A percentile compares a stretch with the other conserved stretches of the same genome.
phyloP scores from a whole-genome alignment of 208 protist genomes.

The Trypanosoma boissoni region DNA sequence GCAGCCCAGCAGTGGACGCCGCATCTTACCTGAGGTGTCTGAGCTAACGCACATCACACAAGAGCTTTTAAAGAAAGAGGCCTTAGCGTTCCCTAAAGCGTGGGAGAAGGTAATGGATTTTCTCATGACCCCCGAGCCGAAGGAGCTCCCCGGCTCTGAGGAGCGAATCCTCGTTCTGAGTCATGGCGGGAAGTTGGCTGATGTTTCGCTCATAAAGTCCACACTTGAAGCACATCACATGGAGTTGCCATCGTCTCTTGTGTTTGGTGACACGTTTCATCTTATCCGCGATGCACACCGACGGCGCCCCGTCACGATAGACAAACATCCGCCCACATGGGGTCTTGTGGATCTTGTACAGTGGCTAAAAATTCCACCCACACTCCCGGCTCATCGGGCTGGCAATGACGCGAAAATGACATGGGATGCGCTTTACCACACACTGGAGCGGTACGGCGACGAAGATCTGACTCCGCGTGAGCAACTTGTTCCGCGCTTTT shows the following conservation, averaged over 20 bases:
- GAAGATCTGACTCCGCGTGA: conserved; percentile 82
- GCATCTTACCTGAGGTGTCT: conserved; percentile 53
- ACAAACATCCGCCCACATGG: conserved; percentile 88
- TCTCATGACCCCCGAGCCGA: conserved; percentile 64
- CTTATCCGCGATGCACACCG: conserved; percentile 86
- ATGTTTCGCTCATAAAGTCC: conserved; percentile 86
- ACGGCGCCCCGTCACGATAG: conserved; percentile 81
- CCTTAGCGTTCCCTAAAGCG: conserved; percentile 71
- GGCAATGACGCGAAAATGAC: conserved; percentile 90
- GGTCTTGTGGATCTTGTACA: conserved; percentile 71
- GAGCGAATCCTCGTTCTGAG: conserved; percentile 74
- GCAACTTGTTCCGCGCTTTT: conserved; percentile 87
- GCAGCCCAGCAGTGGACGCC: conserved; percentile 47
- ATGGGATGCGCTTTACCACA: conserved; percentile 89
- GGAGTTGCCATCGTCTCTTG: conserved; percentile 50
- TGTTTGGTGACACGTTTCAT: conserved; percentile 89
- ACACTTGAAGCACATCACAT: conserved; percentile 71
- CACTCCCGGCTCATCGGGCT: conserved; percentile 73
- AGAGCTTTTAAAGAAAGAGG: conserved; percentile 62
- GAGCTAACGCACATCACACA: conserved; percentile 80
- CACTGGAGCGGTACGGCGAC: conserved; percentile 84
- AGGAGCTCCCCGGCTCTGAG: conserved; percentile 56
- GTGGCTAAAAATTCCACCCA: conserved; percentile 81
- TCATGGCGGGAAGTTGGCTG: conserved; percentile 87
- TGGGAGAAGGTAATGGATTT: conserved; percentile 71